Percentiles rank a stretch among this genome's conserved stretches.
These are phyloP conservation scores for Fusarium longipes DNA, from an alignment of 2,329 filamentous ascomycete genomes.

Conservation along the genomic window DNA sequence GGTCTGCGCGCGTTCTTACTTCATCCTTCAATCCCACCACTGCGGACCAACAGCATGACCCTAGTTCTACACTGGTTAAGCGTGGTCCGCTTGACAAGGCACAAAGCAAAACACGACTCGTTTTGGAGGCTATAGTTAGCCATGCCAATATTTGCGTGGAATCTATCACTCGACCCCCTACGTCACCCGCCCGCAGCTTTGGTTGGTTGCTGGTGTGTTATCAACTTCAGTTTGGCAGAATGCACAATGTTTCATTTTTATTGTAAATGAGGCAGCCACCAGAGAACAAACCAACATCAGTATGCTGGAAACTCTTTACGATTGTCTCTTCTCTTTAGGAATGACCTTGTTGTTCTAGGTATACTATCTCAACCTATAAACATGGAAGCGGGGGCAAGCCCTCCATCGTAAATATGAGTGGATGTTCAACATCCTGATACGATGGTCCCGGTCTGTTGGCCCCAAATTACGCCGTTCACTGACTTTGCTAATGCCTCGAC, in stretches of 20 bases:
- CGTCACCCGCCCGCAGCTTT: conserved; percentile 2
- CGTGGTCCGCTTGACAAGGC: conserved; percentile 19
- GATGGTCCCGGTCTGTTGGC: conserved; percentile 43
- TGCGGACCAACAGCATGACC: conserved; percentile 41
- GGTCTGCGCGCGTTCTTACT: conserved; percentile 15
- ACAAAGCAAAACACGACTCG: conserved; percentile 34
- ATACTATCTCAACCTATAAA: conserved; percentile 20
- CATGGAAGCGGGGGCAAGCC: conserved; percentile 9
- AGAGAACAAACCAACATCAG: neutral
- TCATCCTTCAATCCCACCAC: conserved; percentile 32
- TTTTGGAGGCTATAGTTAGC: conserved; percentile 20
- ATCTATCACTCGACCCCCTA: conserved; percentile 17
- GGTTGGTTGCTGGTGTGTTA: neutral
- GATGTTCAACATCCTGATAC: conserved; percentile 22
- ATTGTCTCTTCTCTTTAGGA: conserved; percentile 9
- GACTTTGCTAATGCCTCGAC: conserved; percentile 18
- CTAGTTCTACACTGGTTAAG: conserved; percentile 23
- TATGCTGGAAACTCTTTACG: neutral
- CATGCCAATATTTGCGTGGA: conserved; percentile 32
- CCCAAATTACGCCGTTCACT: conserved; percentile 32
- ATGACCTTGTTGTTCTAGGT: conserved; percentile 12
- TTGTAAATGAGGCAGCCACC: neutral
- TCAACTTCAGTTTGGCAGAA: neutral
- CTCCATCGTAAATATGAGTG: conserved; percentile 15
- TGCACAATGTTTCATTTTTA: neutral